phyloP scores from a whole-genome alignment of 345 rosid genomes.

The Boechera stricta region DNA sequence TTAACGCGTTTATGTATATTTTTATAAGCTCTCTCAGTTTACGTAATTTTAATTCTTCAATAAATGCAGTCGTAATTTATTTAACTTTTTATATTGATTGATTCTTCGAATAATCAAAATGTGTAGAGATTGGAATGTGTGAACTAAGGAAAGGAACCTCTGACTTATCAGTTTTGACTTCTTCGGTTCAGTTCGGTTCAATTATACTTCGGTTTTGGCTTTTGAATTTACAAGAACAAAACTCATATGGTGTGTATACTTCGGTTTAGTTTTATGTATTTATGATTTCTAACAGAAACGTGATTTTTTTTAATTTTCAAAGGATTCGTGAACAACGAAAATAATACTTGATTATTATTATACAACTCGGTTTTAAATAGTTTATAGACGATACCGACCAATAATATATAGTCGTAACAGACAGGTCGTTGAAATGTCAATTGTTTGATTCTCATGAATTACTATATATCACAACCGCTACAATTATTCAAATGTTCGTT shows the following conservation, averaged over 20 bases:
- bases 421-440: slow-evolving; percentile 11
- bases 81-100: background rate
- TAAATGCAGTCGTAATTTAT: slow-evolving; percentile 30
- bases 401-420: background rate
- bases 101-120: slow-evolving; percentile 27
- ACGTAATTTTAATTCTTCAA: slow-evolving; percentile 22
- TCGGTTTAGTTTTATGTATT: background rate
- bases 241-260: background rate
- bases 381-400: background rate
- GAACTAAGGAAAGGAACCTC: slow-evolving; percentile 38
- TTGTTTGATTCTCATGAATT: background rate
- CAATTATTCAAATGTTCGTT: background rate
- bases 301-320: background rate
- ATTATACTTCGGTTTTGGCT: background rate
- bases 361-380: background rate
- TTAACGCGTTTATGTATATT: slow-evolving; percentile 22
- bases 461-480: background rate
- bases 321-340: background rate
- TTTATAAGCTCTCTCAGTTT: slow-evolving; percentile 21
- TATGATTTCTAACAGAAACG: background rate
- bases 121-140: slow-evolving; percentile 35
- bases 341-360: background rate
- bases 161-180: slow-evolving; percentile 29
- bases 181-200: background rate
- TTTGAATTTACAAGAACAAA: background rate